These are phyloP conservation scores for Vitis hybrid DNA, from an alignment of 177 flowering plant species.

Conservation along the genomic window DNA sequence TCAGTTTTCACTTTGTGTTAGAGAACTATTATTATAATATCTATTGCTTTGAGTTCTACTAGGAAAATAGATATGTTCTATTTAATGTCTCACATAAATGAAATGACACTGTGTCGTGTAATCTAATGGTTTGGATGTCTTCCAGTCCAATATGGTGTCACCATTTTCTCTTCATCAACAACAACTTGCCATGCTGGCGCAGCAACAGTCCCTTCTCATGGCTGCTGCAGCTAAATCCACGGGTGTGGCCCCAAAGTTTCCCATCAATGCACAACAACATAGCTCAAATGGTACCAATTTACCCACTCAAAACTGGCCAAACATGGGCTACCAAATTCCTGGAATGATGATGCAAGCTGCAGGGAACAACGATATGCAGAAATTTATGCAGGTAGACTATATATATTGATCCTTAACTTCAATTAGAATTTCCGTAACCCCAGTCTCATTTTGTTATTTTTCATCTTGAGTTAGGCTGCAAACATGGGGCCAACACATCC, in stretches of 20 bases:
- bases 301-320: constrained; percentile 58
- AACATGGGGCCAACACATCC: constrained; percentile 27
- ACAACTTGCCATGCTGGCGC: constrained; percentile 80
- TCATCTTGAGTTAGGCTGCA: constrained; percentile 30
- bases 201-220: constrained; percentile 82
- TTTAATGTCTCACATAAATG: no score
- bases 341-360: constrained; percentile 46
- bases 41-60: not conserved
- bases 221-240: constrained; percentile 72
- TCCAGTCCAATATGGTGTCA: constrained; percentile 85
- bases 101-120: no score
- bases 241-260: constrained; percentile 34
- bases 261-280: constrained; percentile 36
- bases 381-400: constrained; percentile 45
- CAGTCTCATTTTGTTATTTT: constrained; percentile 6
- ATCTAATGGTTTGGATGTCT: constrained; percentile 19
- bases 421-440: not conserved
- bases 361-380: constrained; percentile 43
- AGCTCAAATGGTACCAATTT: constrained; percentile 37
- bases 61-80: not conserved
- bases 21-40: no score
- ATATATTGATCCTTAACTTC: not conserved
- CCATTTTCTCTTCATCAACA: constrained; percentile 86
- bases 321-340: constrained; percentile 47
- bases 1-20: no score